Base-by-base conservation (phyloP, 495 filamentous ascomycete species). In the Haplographium delicatum region DNA sequence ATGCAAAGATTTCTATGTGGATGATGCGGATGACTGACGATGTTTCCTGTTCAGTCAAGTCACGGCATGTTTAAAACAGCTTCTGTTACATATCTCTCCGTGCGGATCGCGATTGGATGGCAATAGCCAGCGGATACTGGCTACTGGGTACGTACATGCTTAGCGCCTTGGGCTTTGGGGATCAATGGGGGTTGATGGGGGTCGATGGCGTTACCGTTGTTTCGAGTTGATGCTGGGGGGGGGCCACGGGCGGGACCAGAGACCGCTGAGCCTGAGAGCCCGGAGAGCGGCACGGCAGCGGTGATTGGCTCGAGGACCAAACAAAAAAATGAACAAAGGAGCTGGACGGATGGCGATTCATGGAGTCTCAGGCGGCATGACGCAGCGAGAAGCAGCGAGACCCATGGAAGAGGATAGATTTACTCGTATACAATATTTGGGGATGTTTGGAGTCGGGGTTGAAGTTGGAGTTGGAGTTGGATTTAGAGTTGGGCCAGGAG, bases 41-140 rank as follows among this genome's bases (percentile, higher is more conserved):
- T 23, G 39, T 43, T 43, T 43, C 39, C 39, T 8, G 23, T 43
- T 43, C 9, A n/a, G 15, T 19, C 39, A 43, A 43, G 13, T 43
- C 20, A 43, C 26, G 5, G 19, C 20, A 7, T n/a, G 20, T 43
- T 13, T 23, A 43, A 43, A 43, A 25, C 39, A 4, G 4, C 38
- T 4, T 4, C 11, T 41, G 38, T 41, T 41, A 41, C 38, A 41
- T 5, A 6, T 20, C 28, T 7, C 28, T 31, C 28, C 28, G 13
- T 31, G 28, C 28, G 7, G 28, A 31, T 13, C 7, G 28, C 28
- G 7, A 31, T 31, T 31, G 28, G 28, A 13, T 31, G 28, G 13
- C 28, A n/a, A n/a, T n/a, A n/a, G n/a, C n/a, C n/a, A n/a, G n/a
- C n/a, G n/a, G n/a, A n/a, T n/a, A n/a, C n/a, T n/a, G n/a, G n/a